phyloP scores from a whole-genome alignment of 306 rosid genomes.

The Adenanthera pavonina region DNA sequence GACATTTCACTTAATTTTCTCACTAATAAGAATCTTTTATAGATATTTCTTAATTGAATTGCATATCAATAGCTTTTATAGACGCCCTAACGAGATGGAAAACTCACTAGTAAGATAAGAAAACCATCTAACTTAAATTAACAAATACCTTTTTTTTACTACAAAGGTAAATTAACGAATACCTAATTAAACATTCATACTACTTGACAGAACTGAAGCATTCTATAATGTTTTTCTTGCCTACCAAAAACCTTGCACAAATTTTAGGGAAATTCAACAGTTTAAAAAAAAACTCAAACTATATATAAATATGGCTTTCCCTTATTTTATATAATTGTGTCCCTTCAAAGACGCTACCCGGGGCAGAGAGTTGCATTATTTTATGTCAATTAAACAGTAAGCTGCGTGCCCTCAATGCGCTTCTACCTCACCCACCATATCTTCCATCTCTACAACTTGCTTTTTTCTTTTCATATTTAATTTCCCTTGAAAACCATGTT shows the following conservation, averaged over 20 bases:
- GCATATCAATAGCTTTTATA: too few species aligned
- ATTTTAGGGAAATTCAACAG: not conserved
- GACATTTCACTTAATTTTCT: not conserved
- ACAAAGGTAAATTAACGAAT: too few species aligned
- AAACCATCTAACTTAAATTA: too few species aligned
- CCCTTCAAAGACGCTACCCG: not conserved
- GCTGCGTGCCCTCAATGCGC: slow-evolving; percentile 71
- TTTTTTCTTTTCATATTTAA: not conserved
- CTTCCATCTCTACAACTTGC: not conserved
- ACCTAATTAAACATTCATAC: too few species aligned
- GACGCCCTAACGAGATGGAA: too few species aligned
- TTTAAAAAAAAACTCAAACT: not conserved
- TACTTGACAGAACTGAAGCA: too few species aligned
- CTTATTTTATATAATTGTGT: slow-evolving; percentile 28
- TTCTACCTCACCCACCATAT: slow-evolving; percentile 39
- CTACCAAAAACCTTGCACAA: not conserved
- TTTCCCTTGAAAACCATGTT: slow-evolving; percentile 27
- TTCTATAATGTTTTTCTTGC: not conserved
- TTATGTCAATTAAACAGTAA: slow-evolving; percentile 45
- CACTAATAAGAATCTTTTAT: too few species aligned
- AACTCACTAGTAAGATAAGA: too few species aligned
- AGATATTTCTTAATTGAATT: too few species aligned
- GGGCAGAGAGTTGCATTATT: slow-evolving; percentile 15
- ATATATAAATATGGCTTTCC: not conserved
- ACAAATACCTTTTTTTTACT: too few species aligned